Evolutionary conservation across 352 stramenopile species (phyloP).

Genomic region (Globisporangium radiosum): DNA sequence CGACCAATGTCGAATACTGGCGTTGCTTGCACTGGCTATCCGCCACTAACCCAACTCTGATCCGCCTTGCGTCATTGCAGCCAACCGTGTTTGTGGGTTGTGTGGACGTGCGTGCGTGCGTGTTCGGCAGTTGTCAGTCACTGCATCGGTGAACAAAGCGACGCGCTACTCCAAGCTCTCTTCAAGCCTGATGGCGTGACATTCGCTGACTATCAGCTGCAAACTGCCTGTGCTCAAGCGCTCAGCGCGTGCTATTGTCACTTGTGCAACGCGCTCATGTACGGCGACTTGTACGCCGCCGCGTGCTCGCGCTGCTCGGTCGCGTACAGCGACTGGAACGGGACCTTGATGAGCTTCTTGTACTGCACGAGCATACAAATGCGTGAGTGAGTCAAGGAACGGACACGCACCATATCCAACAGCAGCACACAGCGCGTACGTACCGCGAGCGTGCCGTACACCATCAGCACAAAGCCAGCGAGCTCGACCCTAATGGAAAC

Average conservation of each 20-base stretch:
- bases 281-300: conserved; percentile 56
- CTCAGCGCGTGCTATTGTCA: conserved; percentile 13
- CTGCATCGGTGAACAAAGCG: too few relatives aligned
- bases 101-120: too few relatives aligned
- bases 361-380: conserved; percentile 34
- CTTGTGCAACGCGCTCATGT: conserved; percentile 75
- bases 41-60: not conserved
- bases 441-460: conserved; percentile 74
- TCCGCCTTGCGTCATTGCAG: too few relatives aligned
- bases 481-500: conserved; percentile 50
- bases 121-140: too few relatives aligned
- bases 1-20: not conserved
- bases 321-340: conserved; percentile 37
- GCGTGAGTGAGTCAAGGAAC: not conserved
- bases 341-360: conserved; percentile 71
- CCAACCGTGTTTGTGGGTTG: too few relatives aligned
- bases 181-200: not conserved
- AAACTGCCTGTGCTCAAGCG: not conserved
- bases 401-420: too few relatives aligned
- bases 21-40: not conserved
- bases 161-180: too few relatives aligned
- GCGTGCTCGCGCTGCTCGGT: conserved; percentile 35
- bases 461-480: conserved; percentile 67
- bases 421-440: conserved; percentile 1
- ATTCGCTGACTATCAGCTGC: not conserved